Conservation (phyloP, 139 green algal species). For the Coelastrella sp. region DNA sequence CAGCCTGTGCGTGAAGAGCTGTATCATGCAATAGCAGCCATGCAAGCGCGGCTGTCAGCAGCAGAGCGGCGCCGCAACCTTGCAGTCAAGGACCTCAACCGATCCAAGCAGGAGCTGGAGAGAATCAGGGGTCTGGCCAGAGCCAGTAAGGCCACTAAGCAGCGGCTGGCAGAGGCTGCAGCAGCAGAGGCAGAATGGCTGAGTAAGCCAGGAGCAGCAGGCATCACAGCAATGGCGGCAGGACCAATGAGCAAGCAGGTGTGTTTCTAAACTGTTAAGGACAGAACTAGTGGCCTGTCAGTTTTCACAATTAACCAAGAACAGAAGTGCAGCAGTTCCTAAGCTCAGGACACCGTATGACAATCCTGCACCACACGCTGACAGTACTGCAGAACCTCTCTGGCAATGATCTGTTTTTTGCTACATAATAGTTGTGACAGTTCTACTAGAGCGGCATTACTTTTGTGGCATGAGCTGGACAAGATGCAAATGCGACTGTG, state of each 20-base stretch:
- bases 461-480: too few species aligned
- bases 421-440: too few species aligned
- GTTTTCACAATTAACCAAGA: too few species aligned
- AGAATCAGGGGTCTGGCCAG: background rate
- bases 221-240: slow-evolving; percentile 8
- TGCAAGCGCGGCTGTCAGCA: slow-evolving; percentile 31
- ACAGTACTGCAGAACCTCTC: too few species aligned
- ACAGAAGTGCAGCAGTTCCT: too few species aligned
- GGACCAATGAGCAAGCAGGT: slow-evolving; percentile 11
- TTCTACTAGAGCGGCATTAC: too few species aligned
- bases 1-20: slow-evolving; percentile 5
- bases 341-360: too few species aligned
- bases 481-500: too few species aligned
- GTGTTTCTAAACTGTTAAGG: too few species aligned
- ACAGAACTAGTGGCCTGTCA: too few species aligned
- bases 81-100: slow-evolving; percentile 23
- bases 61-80: slow-evolving; percentile 1
- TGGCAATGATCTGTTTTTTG: too few species aligned
- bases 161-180: slow-evolving; percentile 41
- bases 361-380: too few species aligned
- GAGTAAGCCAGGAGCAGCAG: slow-evolving; percentile 7
- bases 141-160: slow-evolving; percentile 39
- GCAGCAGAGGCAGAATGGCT: slow-evolving; percentile 42
- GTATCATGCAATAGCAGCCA: slow-evolving; percentile 32
- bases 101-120: slow-evolving; percentile 29